Conservation (phyloP, 2,329 filamentous ascomycete genomes). For the Colletotrichum shisoi region DNA sequence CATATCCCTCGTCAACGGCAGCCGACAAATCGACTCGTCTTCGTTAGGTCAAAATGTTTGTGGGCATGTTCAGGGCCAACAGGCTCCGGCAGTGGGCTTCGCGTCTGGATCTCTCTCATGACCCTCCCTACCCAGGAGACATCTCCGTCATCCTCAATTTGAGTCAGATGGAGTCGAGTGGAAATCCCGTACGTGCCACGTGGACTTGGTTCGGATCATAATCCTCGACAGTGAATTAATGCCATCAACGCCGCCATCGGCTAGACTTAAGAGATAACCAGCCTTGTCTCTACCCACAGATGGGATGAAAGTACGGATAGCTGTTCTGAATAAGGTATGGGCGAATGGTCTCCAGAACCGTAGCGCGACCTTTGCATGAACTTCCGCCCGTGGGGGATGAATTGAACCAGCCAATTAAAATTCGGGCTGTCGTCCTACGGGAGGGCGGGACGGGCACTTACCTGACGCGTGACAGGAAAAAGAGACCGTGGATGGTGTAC, state of each 20-base stretch:
- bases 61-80: too few species aligned
- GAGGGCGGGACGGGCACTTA: conserved; percentile 7
- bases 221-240: neutral
- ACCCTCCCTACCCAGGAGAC: neutral
- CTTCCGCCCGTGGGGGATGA: neutral
- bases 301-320: neutral
- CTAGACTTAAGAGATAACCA: neutral
- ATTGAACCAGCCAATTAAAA: conserved; percentile 33
- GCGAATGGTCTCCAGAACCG: neutral
- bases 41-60: too few species aligned
- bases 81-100: neutral
- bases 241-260: neutral
- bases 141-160: neutral
- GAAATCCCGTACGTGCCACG: neutral
- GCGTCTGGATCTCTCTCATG: neutral
- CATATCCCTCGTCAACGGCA: neutral
- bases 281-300: neutral
- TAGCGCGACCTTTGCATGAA: conserved; percentile 28
- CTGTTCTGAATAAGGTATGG: too few species aligned
- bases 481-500: neutral
- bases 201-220: neutral
- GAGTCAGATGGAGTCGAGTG: neutral
- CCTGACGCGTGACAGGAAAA: conserved; percentile 27
- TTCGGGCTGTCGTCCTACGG: conserved; percentile 3
- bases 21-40: too few species aligned